phyloP scores from a whole-genome alignment of 2,329 filamentous ascomycete genomes.

The Claviceps paspali region DNA sequence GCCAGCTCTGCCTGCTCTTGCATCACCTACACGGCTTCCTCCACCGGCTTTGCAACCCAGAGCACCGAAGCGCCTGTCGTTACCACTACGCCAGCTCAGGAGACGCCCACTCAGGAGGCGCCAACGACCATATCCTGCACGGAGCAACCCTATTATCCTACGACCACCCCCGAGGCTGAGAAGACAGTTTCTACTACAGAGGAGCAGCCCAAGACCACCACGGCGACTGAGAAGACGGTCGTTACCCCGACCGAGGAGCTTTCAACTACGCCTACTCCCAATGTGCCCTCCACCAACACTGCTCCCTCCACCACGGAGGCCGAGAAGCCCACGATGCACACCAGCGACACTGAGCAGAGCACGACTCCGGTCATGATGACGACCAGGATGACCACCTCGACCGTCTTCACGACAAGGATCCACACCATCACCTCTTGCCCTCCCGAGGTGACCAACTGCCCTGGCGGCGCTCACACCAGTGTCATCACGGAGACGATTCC shows the following conservation, averaged over 20 bases:
- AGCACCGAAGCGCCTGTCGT: slow-evolving; percentile 3
- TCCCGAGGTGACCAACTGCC: slow-evolving; percentile 16
- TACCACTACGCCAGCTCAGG: slow-evolving; percentile 2
- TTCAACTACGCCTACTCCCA: not conserved
- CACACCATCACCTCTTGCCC: slow-evolving; percentile 17
- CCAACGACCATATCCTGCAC: not conserved
- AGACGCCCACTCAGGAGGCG: slow-evolving; percentile 5
- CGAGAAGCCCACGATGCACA: slow-evolving; percentile 2
- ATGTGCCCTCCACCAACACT: not conserved
- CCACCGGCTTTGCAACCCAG: slow-evolving; percentile 4
- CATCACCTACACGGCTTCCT: slow-evolving; percentile 20
- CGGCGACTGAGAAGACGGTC: not conserved
- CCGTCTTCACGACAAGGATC: slow-evolving; percentile 15
- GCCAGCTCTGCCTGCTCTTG: slow-evolving; percentile 23
- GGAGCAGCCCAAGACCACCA: slow-evolving; percentile 1
- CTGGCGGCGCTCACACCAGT: slow-evolving; percentile 12
- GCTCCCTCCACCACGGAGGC: slow-evolving; percentile 4
- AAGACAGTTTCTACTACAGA: not conserved
- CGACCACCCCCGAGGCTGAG: not conserved
- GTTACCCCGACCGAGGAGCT: slow-evolving; percentile 5
- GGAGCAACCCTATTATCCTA: too few species aligned
- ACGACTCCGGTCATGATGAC: slow-evolving; percentile 3
- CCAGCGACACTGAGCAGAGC: slow-evolving; percentile 5
- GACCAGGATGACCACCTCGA: slow-evolving; percentile 16
- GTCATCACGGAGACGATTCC: slow-evolving; percentile 16